phyloP scores from a whole-genome alignment of 805 yeast species.

The Dipodascus albidus region DNA sequence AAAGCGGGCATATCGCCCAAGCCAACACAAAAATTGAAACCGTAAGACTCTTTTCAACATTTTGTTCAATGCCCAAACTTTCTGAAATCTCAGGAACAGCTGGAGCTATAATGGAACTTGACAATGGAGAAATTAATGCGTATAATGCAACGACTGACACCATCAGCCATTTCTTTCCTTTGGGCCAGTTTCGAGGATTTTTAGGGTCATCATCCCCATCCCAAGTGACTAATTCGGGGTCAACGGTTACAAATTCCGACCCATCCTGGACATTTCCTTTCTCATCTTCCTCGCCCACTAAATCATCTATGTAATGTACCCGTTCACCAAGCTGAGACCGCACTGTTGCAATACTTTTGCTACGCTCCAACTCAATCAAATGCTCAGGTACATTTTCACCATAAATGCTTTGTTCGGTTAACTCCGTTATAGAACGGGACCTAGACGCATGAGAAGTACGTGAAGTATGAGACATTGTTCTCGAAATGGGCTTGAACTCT shows the following conservation, averaged over 20 bases:
- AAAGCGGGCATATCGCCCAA: slow-evolving; percentile 52
- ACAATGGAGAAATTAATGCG: slow-evolving; percentile 48
- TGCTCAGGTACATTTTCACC: background rate
- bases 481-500: no score
- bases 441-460: no score
- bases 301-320: background rate
- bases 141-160: slow-evolving; percentile 40
- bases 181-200: slow-evolving; percentile 56
- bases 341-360: background rate
- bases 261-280: slow-evolving; percentile 1
- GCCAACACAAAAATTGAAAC: slow-evolving; percentile 45
- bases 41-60: slow-evolving; percentile 38
- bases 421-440: background rate
- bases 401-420: background rate
- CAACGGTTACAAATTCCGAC: slow-evolving; percentile 33
- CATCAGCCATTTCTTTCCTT: slow-evolving; percentile 30
- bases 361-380: background rate
- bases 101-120: slow-evolving; percentile 53
- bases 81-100: slow-evolving; percentile 39
- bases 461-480: no score
- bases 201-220: slow-evolving; percentile 48
- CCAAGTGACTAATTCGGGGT: slow-evolving; percentile 63
- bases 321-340: background rate
- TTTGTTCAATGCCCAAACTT: slow-evolving; percentile 32
- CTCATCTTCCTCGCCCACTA: background rate